Conservation (phyloP, 2,329 filamentous ascomycete species). For the Rhytidhysteron rufulum region DNA sequence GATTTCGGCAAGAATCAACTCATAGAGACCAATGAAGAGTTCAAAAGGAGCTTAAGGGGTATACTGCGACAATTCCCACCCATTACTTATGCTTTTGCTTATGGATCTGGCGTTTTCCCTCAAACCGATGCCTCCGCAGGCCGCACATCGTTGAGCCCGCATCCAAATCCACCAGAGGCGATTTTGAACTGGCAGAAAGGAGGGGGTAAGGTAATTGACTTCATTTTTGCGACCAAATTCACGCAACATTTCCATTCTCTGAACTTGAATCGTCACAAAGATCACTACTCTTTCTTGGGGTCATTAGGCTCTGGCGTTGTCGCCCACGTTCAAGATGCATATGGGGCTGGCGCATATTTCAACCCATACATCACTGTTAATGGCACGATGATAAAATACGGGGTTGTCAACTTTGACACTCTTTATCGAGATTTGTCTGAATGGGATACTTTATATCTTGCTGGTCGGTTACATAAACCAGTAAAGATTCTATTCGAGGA, state of each 20-base stretch:
- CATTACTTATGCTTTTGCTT: constrained; percentile 94
- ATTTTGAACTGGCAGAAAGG: constrained; percentile 83
- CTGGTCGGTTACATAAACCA: constrained; percentile 91
- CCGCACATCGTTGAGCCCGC: constrained; percentile 60
- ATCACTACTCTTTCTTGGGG: constrained; percentile 87
- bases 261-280: constrained; percentile 80
- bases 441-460: constrained; percentile 96
- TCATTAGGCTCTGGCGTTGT: constrained; percentile 81
- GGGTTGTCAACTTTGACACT: constrained; percentile 90
- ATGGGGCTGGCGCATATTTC: constrained; percentile 95
- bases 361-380: constrained; percentile 94
- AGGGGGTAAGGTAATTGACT: constrained; percentile 94
- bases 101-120: constrained; percentile 93
- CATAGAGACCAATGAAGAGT: constrained; percentile 87
- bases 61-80: constrained; percentile 93
- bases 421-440: constrained; percentile 79
- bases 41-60: constrained; percentile 83
- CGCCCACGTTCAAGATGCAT: constrained; percentile 77
- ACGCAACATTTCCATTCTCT: constrained; percentile 96
- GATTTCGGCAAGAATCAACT: constrained; percentile 95
- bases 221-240: constrained; percentile 93
- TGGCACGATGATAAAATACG: constrained; percentile 95
- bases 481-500: constrained; percentile 97
- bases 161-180: constrained; percentile 76
- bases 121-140: constrained; percentile 56